A percentile compares a stretch with the other conserved stretches of the same genome.
These are phyloP conservation scores for Diaporthe batatas DNA, from an alignment of 2,329 filamentous ascomycete genomes.

Conservation along the genomic window DNA sequence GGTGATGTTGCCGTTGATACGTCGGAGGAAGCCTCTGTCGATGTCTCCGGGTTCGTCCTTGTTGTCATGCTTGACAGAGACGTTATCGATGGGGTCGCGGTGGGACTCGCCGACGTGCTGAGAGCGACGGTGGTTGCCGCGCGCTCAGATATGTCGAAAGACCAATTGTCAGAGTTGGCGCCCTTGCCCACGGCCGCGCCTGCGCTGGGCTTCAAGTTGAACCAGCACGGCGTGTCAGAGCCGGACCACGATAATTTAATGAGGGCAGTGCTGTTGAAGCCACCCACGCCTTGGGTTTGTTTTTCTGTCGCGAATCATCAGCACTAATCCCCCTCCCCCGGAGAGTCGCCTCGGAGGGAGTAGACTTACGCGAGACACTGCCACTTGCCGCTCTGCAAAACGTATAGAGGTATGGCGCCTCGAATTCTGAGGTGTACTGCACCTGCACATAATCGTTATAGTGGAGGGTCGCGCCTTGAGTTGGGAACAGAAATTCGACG, in stretches of 20 bases:
- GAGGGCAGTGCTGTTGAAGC: slow-evolving; percentile 29
- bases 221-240: slow-evolving; percentile 36
- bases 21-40: background rate
- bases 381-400: slow-evolving; percentile 27
- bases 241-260: slow-evolving; percentile 28
- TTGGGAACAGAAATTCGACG: slow-evolving; percentile 34
- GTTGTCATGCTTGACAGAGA: background rate
- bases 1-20: background rate
- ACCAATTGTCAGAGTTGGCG: slow-evolving; percentile 30
- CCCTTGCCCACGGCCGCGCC: slow-evolving; percentile 7
- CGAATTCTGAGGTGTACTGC: slow-evolving; percentile 31
- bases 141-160: slow-evolving; percentile 26
- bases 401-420: slow-evolving; percentile 22
- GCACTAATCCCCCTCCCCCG: background rate
- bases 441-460: slow-evolving; percentile 37
- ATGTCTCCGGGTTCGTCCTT: background rate
- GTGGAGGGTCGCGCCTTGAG: slow-evolving; percentile 28
- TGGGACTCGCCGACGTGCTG: slow-evolving; percentile 2
- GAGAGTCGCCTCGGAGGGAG: background rate
- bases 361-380: slow-evolving; percentile 23
- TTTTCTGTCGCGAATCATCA: background rate
- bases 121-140: slow-evolving; percentile 21
- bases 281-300: slow-evolving; percentile 14
- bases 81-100: background rate
- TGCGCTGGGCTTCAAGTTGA: slow-evolving; percentile 32